Conservation (phyloP, 192 early-diverging fungal species). For the Physocladia obscura region DNA sequence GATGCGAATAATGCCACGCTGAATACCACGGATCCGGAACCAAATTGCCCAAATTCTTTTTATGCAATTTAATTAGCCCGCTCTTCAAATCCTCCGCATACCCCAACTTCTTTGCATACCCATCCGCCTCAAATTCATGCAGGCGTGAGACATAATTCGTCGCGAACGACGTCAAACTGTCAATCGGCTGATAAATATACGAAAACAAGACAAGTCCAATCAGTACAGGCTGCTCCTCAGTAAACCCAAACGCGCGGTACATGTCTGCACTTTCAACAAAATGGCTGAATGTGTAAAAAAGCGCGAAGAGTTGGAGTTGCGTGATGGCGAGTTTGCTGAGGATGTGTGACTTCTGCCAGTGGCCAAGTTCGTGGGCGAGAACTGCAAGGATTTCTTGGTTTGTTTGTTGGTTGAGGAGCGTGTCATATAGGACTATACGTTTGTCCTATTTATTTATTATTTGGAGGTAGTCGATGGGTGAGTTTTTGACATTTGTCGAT, state of each 20-base stretch:
- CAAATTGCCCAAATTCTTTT: constrained; percentile 84
- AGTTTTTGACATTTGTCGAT: no score
- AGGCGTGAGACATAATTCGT: constrained; percentile 77
- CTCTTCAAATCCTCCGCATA: constrained; percentile 71
- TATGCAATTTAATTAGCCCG: constrained; percentile 84
- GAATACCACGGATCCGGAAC: constrained; percentile 66
- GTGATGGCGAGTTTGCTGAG: constrained; percentile 69
- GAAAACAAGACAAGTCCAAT: constrained; percentile 93
- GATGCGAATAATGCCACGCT: constrained; percentile 90
- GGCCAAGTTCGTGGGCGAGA: constrained; percentile 94
- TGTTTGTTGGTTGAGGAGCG: constrained; percentile 78
- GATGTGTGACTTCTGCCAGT: constrained; percentile 88
- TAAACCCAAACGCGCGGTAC: constrained; percentile 87
- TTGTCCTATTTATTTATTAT: constrained; percentile 66
- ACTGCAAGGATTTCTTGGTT: constrained; percentile 89
- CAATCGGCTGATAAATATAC: constrained; percentile 63
- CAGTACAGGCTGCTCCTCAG: constrained; percentile 63
- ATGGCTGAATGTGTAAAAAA: constrained; percentile 49
- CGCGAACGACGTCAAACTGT: constrained; percentile 70
- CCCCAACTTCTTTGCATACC: constrained; percentile 81
- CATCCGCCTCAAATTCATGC: constrained; percentile 94
- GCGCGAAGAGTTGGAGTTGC: constrained; percentile 73
- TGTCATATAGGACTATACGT: constrained; percentile 94
- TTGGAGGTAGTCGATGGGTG: not conserved
- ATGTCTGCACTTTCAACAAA: constrained; percentile 74